Base-by-base conservation (phyloP, 2,329 filamentous ascomycete species). In the Hymenoscyphus fructigenus region DNA sequence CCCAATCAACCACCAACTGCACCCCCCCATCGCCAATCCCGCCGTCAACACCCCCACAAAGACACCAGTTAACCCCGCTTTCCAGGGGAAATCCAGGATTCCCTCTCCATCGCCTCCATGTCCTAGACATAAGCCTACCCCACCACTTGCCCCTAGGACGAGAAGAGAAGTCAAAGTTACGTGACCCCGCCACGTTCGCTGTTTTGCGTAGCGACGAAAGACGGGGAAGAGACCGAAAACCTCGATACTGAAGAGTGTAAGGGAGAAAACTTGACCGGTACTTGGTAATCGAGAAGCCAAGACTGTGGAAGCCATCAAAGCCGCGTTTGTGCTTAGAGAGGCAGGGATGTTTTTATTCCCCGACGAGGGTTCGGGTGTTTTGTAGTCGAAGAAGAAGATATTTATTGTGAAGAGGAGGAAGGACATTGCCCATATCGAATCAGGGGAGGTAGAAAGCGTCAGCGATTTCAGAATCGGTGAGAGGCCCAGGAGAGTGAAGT, bases 211-310 rank as follows among this genome's bases (percentile, higher is more conserved):
- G 5, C 93, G 86, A n/a, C 95, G 83, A 75, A 98, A 98, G 4
- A 99, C 93, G n/a, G 95, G 95, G 71, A 98, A 98, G 7, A 99
- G 83, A 0, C 94, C 95, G 77, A 98, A 99, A 1, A 99, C 92
- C 76, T 99, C 92, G 71, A 99, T 98, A 67, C 90, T 93, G 83
- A 99, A 98, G 5, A 99, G 85, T 0, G 94, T 97, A 34, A 99
- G 82, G 68, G 90, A 94, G 75, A 99, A 99, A 0, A 99, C 95
- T 76, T 97, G 92, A 0, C 92, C 93, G 0, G 95, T 98, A 17
- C 89, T 92, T 6, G 91, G 91, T 12, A 99, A 84, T 0, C 93
- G 89, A 59, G 91, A 96, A 1, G 95, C 95, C 12, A 99, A 85
- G 66, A 99, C 93, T 0, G 95, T 97, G 5, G 91, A 94, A 0